phyloP scores from a whole-genome alignment of 805 yeast genomes.

The Schizosaccharomyces japonicus region DNA sequence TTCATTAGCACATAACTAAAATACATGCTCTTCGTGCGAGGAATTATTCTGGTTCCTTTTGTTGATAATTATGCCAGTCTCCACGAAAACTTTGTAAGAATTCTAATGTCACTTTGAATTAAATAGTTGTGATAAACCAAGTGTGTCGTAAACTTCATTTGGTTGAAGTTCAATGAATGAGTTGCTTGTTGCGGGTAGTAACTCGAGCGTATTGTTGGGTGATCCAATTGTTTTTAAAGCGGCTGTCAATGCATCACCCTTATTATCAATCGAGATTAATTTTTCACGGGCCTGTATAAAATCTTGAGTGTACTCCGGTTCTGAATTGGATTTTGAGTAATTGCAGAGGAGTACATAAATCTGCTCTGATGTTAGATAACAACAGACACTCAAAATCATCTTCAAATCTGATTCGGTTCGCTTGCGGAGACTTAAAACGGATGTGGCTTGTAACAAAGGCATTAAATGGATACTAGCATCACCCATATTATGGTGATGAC shows the following conservation, averaged over 20 bases:
- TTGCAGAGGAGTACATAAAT: background rate
- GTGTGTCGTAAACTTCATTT: too few relatives aligned
- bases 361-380: background rate
- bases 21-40: too few relatives aligned
- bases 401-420: background rate
- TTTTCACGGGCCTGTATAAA: background rate
- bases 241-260: background rate
- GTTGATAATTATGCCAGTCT: too few relatives aligned
- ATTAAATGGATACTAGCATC: background rate
- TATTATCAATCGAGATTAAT: too few relatives aligned
- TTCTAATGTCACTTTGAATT: too few relatives aligned
- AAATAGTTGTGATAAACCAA: too few relatives aligned
- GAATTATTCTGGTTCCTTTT: too few relatives aligned
- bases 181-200: too few relatives aligned
- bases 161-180: too few relatives aligned
- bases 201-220: too few relatives aligned
- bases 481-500: background rate
- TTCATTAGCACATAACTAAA: too few relatives aligned
- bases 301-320: background rate
- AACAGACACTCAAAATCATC: background rate
- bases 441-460: background rate
- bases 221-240: background rate
- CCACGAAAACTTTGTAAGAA: too few relatives aligned
- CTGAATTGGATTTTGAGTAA: background rate
- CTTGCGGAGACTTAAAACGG: background rate